These are phyloP conservation scores for Phialophora chinensis DNA, from an alignment of 2,329 filamentous ascomycete genomes.

Conservation along the genomic window DNA sequence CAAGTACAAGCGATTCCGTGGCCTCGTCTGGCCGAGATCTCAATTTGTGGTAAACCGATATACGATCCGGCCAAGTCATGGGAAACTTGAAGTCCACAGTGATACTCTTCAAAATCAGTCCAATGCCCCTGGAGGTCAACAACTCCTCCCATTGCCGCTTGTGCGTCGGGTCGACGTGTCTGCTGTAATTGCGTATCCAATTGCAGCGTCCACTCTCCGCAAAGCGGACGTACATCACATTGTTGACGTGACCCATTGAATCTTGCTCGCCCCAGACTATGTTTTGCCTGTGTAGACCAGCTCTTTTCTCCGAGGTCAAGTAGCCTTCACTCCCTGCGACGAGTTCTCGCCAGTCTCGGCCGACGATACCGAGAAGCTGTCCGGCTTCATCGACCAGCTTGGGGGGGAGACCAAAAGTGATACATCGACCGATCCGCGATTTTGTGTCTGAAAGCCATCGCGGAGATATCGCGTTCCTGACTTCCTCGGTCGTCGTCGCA, in stretches of 20 bases:
- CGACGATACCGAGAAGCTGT: slow-evolving; percentile 64
- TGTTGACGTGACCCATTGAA: slow-evolving; percentile 77
- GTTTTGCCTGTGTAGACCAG: slow-evolving; percentile 67
- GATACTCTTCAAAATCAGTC: slow-evolving; percentile 80
- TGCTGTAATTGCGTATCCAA: slow-evolving; percentile 74
- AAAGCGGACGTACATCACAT: slow-evolving; percentile 81
- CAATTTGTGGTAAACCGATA: slow-evolving; percentile 84
- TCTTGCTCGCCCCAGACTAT: slow-evolving; percentile 79
- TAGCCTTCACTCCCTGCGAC: slow-evolving; percentile 78
- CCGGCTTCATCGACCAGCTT: slow-evolving; percentile 65
- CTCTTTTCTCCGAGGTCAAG: slow-evolving; percentile 66
- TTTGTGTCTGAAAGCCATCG: slow-evolving; percentile 75
- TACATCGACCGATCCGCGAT: slow-evolving; percentile 72
- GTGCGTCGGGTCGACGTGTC: slow-evolving; percentile 66
- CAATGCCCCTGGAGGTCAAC: slow-evolving; percentile 68
- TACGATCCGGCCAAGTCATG: slow-evolving; percentile 79
- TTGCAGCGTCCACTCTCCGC: slow-evolving; percentile 82
- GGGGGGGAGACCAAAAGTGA: slow-evolving; percentile 71
- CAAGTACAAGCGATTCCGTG: slow-evolving; percentile 62
- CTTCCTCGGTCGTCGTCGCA: slow-evolving; percentile 70
- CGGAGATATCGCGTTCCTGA: slow-evolving; percentile 48
- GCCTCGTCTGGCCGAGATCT: slow-evolving; percentile 56
- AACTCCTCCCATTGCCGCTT: slow-evolving; percentile 70
- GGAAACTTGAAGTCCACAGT: slow-evolving; percentile 88
- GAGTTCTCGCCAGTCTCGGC: slow-evolving; percentile 72